Conservation (phyloP, 2,329 filamentous ascomycete species). For the Amauroascus niger region DNA sequence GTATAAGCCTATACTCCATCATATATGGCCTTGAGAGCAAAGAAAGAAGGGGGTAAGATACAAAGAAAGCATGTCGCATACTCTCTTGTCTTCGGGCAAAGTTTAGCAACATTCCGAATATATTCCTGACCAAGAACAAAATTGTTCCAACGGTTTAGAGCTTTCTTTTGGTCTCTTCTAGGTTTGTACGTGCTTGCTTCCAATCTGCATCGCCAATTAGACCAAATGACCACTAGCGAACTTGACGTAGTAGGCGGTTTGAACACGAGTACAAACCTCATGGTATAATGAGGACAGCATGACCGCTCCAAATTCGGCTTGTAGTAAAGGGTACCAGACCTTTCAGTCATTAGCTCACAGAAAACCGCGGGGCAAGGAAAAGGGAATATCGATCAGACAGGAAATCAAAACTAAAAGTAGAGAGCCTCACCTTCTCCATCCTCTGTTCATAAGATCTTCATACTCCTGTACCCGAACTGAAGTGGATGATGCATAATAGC, state of each 20-base stretch:
- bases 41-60: background rate
- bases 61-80: slow-evolving; percentile 25
- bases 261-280: slow-evolving; percentile 28
- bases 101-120: slow-evolving; percentile 36
- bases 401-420: background rate
- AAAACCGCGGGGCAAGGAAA: too few species aligned
- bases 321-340: slow-evolving; percentile 42
- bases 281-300: slow-evolving; percentile 75
- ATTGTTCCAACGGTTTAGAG: slow-evolving; percentile 42
- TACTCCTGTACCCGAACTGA: slow-evolving; percentile 39
- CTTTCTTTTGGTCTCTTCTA: slow-evolving; percentile 39
- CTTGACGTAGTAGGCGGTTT: background rate
- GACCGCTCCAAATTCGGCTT: slow-evolving; percentile 55
- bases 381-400: too few species aligned
- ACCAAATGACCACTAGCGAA: background rate
- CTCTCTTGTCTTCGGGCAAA: slow-evolving; percentile 39
- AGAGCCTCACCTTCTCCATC: slow-evolving; percentile 39
- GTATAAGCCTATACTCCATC: background rate
- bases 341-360: slow-evolving; percentile 17
- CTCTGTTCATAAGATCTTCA: slow-evolving; percentile 40
- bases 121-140: slow-evolving; percentile 42
- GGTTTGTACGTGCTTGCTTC: slow-evolving; percentile 37
- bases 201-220: slow-evolving; percentile 24
- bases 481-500: slow-evolving; percentile 40
- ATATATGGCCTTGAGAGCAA: background rate